Evolutionary conservation across 164 flowering plant genomes (phyloP).

Genomic region (Taxillus chinensis): DNA sequence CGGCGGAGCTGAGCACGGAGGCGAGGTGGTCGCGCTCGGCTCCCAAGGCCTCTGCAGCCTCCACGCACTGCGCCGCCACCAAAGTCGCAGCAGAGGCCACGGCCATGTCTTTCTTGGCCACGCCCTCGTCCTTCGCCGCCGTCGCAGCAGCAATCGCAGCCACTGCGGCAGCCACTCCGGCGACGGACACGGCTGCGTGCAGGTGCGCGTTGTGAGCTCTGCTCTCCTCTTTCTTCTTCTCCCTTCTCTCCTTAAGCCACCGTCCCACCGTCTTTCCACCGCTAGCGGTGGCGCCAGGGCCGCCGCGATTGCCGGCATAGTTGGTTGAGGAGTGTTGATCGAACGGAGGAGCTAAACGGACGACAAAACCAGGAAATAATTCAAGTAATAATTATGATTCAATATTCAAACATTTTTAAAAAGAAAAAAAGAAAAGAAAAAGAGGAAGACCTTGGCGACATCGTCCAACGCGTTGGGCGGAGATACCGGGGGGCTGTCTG

Average conservation of each 20-base stretch:
- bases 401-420: no score
- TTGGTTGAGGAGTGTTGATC: conserved; percentile 33
- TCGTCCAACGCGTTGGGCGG: conserved; percentile 50
- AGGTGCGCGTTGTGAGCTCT: conserved; percentile 58
- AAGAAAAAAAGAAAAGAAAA: neutral
- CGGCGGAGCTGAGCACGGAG: conserved; percentile 56
- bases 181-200: conserved; percentile 61
- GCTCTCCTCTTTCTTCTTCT: conserved; percentile 57
- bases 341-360: conserved; percentile 31
- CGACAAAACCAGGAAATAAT: neutral
- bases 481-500: conserved; percentile 48
- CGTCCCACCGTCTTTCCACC: conserved; percentile 60
- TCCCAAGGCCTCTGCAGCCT: conserved; percentile 66
- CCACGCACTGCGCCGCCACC: conserved; percentile 74
- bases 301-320: conserved; percentile 23
- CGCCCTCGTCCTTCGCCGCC: conserved; percentile 41
- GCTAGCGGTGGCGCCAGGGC: conserved; percentile 8
- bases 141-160: conserved; percentile 61
- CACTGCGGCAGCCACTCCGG: conserved; percentile 60
- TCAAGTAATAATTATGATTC: no score
- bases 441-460: conserved; percentile 32
- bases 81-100: conserved; percentile 64
- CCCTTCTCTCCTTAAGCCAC: conserved; percentile 63
- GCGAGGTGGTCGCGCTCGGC: conserved; percentile 57
- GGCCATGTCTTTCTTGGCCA: conserved; percentile 49